Evolutionary conservation across 2,329 filamentous ascomycete species (phyloP).

Genomic region (Cercospora sojina): DNA sequence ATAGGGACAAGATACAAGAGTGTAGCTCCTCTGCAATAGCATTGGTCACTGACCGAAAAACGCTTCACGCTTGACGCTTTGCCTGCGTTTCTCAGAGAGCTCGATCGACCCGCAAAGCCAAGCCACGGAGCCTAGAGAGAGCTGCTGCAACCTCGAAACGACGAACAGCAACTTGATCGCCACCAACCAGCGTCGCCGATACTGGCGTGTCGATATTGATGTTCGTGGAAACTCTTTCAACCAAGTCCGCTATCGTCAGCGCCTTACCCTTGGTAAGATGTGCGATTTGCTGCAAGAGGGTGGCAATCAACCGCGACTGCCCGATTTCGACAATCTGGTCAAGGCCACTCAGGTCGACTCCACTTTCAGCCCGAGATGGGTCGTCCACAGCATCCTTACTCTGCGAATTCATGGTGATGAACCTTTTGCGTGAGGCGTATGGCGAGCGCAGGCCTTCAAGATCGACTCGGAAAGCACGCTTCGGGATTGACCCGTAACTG

Average conservation of each 20-base stretch:
- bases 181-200: conserved; percentile 29
- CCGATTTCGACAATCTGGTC: conserved; percentile 38
- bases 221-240: conserved; percentile 23
- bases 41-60: background rate
- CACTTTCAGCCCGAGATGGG: conserved; percentile 32
- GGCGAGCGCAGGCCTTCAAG: conserved; percentile 31
- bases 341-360: conserved; percentile 33
- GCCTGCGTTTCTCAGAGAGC: background rate
- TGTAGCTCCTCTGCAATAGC: background rate
- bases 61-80: too few species aligned
- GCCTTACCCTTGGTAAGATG: conserved; percentile 18
- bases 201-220: conserved; percentile 29
- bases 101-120: conserved; percentile 20
- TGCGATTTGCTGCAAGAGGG: conserved; percentile 26
- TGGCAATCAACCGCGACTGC: conserved; percentile 34
- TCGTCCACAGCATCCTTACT: conserved; percentile 32
- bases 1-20: background rate
- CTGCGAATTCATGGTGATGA: conserved; percentile 33
- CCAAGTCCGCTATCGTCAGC: conserved; percentile 26
- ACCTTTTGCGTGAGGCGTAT: conserved; percentile 32
- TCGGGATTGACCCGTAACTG: conserved; percentile 31
- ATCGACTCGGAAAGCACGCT: conserved; percentile 29
- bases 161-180: conserved; percentile 36
- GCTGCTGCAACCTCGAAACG: conserved; percentile 35
- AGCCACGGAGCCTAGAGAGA: conserved; percentile 33